A percentile compares a stretch with the other conserved stretches of the same genome.
phyloP scores from a whole-genome alignment of 179 eudicot species.

The Gypsophila paniculata region DNA sequence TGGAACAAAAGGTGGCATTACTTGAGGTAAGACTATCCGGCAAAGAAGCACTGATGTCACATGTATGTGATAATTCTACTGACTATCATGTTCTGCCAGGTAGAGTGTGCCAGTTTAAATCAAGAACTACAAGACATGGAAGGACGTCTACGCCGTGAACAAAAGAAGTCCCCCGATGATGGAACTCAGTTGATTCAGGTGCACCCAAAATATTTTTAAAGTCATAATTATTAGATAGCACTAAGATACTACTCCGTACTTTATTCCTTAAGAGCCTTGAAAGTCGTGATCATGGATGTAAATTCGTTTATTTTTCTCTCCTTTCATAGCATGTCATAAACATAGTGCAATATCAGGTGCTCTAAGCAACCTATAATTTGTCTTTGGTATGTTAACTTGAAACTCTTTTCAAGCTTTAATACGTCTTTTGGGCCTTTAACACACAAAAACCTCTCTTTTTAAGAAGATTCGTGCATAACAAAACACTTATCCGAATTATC shows the following conservation, averaged over 20 bases:
- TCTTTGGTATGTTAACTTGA: neutral
- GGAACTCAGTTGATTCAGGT: constrained; percentile 94
- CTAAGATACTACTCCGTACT: neutral
- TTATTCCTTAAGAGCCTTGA: constrained; percentile 7
- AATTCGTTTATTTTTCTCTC: neutral
- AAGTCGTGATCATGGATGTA: neutral
- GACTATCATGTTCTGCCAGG: constrained; percentile 40
- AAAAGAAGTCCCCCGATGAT: constrained; percentile 91
- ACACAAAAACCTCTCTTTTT: neutral
- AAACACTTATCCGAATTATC: neutral
- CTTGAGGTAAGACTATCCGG: constrained; percentile 62
- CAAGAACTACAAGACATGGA: constrained; percentile 99
- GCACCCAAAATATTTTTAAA: neutral
- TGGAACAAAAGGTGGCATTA: constrained; percentile 92
- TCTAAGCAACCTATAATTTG: neutral
- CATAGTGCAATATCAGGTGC: neutral
- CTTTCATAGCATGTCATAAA: neutral
- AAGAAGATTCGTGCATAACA: neutral
- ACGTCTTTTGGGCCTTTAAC: neutral
- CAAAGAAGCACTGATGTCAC: neutral
- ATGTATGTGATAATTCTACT: neutral
- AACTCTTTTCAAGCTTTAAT: neutral
- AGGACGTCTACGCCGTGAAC: constrained; percentile 80
- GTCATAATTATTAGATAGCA: neutral
- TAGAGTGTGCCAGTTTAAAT: constrained; percentile 82